A percentile compares a stretch with the other conserved stretches of the same genome.
These are phyloP conservation scores for Cryphonectria parasitica DNA, from an alignment of 2,329 filamentous ascomycete species.

Conservation along the genomic window DNA sequence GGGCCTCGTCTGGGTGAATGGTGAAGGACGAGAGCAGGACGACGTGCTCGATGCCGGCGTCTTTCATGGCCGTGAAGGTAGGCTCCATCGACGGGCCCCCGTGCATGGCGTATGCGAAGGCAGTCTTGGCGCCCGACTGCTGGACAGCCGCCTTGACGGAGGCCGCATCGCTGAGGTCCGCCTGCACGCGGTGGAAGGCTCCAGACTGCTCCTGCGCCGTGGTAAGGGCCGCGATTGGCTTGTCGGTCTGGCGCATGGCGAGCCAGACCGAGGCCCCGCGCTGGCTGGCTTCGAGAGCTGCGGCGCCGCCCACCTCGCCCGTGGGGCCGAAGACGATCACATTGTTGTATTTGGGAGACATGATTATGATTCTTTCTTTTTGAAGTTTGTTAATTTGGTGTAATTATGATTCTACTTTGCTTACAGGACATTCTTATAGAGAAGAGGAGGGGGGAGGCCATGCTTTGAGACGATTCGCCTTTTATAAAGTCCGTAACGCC, in stretches of 20 bases:
- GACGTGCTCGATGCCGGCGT: slow-evolving; percentile 48
- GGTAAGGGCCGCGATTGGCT: slow-evolving; percentile 42
- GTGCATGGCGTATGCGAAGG: slow-evolving; percentile 51
- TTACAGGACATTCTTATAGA: not conserved
- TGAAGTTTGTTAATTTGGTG: not conserved
- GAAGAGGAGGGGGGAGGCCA: no score
- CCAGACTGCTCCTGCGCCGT: slow-evolving; percentile 18
- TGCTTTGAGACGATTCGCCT: no score
- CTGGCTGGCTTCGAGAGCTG: slow-evolving; percentile 44
- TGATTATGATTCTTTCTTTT: not conserved
- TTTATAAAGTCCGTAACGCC: no score
- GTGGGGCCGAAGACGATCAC: slow-evolving; percentile 55
- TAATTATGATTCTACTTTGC: not conserved
- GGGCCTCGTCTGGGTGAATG: slow-evolving; percentile 33
- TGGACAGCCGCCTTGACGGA: slow-evolving; percentile 46
- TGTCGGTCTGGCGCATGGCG: slow-evolving; percentile 36
- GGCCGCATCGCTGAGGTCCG: slow-evolving; percentile 49
- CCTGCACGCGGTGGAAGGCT: slow-evolving; percentile 34
- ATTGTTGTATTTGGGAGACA: slow-evolving; percentile 31
- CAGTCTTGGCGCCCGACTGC: slow-evolving; percentile 46
- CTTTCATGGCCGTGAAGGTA: slow-evolving; percentile 48
- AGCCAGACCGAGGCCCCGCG: slow-evolving; percentile 44
- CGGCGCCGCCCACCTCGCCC: slow-evolving; percentile 47
- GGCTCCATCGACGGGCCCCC: slow-evolving; percentile 42
- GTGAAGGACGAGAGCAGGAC: slow-evolving; percentile 47